Evolutionary conservation across 2,329 filamentous ascomycete genomes (phyloP), one percentile per base, ranked within the genome.

Genomic region (Neonectria faginata): DNA sequence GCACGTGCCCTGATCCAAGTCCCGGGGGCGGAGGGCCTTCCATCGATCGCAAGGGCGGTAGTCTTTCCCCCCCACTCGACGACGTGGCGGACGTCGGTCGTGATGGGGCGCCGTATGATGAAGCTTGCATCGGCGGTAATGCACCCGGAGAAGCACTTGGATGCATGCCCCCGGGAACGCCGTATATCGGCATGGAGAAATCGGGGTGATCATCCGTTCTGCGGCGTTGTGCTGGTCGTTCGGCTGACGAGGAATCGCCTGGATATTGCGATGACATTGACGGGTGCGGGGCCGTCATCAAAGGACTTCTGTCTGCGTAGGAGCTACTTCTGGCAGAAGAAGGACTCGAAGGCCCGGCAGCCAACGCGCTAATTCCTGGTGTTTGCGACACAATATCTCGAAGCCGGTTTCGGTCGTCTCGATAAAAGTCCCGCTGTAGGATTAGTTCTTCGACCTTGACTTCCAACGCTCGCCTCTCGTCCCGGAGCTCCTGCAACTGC

Each of bases 361-460:
- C 86, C 55, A 83, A 79, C 36, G 87, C 82, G 69, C 83, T 83
- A 67, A 86, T 84, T 31, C 85, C 84, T 2, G 88, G 85, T 4
- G 87, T 87, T 66, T 87, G 85, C 53, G 84, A 79, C 1, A 93
- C 82, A 36, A 93, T 79, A n/a, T 90, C 87, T 56, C 88, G 84
- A 66, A 94, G 85, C 53, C 91, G 87, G 72, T 94, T 90, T 54
- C 92, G 84, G 71, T 96, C 92, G 9, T 83, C 82, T 50, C 89
- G 86, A 76, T 95, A 95, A 76, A 89, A 93, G 64, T 95, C 91
- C 31, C 86, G 83, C 72, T 94, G 90, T 42, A 86, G 87, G 65
- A 84, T 84, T 33, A 85, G 65, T 9, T 87, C 84, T 33, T 85
- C 84, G 7, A 87, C 75, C 29, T 82, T 81, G 33, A 82, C 80